A percentile compares a stretch with the other conserved stretches of the same genome.
These are phyloP conservation scores for Tremellales sp. DNA, from an alignment of 1,284 basidiomycete species.

Conservation along the genomic window DNA sequence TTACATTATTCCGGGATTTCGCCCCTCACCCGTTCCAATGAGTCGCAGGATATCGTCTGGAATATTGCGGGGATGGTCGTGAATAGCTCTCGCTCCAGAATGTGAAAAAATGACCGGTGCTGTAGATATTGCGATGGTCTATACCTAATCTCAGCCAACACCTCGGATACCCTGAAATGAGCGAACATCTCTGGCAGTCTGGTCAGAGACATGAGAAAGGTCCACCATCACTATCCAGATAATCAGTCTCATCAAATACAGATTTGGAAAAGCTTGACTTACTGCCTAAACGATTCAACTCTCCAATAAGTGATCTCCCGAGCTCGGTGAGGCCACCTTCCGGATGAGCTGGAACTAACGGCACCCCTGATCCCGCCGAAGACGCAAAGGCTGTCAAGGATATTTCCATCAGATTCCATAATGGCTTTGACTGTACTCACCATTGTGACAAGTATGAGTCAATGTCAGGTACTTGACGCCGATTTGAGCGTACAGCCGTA, in stretches of 20 bases:
- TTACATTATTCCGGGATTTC: constrained; percentile 39
- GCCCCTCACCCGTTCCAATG: constrained; percentile 57
- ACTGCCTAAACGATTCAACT: constrained; percentile 78
- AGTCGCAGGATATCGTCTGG: constrained; percentile 65
- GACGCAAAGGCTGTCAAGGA: constrained; percentile 61
- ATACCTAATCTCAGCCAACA: no score
- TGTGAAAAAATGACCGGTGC: constrained; percentile 81
- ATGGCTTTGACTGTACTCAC: no score
- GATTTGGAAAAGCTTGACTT: no score
- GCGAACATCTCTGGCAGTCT: constrained; percentile 63
- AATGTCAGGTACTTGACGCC: constrained; percentile 81
- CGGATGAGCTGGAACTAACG: constrained; percentile 9
- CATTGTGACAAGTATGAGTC: constrained; percentile 77
- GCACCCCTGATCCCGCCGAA: constrained; percentile 58
- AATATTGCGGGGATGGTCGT: constrained; percentile 57
- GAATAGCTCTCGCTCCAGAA: constrained; percentile 65
- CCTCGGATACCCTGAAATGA: no score
- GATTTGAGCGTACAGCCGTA: constrained; percentile 67
- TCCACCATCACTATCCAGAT: constrained; percentile 62
- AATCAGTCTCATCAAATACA: no score
- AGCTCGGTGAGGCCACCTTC: constrained; percentile 15
- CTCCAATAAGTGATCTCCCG: constrained; percentile 62
- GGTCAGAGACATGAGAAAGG: constrained; percentile 73
- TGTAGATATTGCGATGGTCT: constrained; percentile 57
- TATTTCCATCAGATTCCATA: no score